Evolutionary conservation across 208 protist genomes (phyloP).

Genomic region (Leishmania mexicana): DNA sequence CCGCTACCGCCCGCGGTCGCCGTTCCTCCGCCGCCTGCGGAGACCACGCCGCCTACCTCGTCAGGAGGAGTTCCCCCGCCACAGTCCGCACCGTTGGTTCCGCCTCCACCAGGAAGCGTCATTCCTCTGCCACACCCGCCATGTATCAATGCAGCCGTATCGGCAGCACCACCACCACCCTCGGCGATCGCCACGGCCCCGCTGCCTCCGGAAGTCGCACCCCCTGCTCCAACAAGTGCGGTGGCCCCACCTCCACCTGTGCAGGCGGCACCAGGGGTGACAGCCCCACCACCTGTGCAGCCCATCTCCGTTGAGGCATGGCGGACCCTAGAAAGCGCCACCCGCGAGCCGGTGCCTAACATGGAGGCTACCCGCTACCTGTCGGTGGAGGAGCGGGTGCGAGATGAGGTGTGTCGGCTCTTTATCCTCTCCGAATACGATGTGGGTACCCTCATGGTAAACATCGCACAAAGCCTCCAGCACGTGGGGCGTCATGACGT

Average conservation of each 20-base stretch:
- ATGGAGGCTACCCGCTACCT: constrained; percentile 66
- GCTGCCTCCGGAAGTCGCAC: constrained; percentile 23
- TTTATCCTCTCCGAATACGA: constrained; percentile 84
- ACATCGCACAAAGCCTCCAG: constrained; percentile 70
- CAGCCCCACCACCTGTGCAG: constrained; percentile 24
- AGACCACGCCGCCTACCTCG: constrained; percentile 11
- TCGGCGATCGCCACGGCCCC: constrained; percentile 8
- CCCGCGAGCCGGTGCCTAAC: constrained; percentile 45
- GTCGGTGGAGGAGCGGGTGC: constrained; percentile 70
- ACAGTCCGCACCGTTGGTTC: constrained; percentile 14
- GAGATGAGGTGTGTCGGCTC: constrained; percentile 68
- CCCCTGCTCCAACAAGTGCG: constrained; percentile 7
- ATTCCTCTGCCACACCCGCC: constrained; percentile 16
- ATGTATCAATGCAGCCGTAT: background rate
- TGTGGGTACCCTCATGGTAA: constrained; percentile 60
- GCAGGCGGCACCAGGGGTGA: constrained; percentile 10
- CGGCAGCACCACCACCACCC: constrained; percentile 17
- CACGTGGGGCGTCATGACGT: constrained; percentile 83
- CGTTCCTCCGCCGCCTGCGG: constrained; percentile 18
- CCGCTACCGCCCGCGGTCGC: constrained; percentile 5
- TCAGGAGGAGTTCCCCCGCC: constrained; percentile 30
- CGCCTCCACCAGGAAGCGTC: background rate
- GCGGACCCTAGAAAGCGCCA: constrained; percentile 46
- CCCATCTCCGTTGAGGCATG: constrained; percentile 46
- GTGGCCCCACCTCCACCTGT: constrained; percentile 21